Conservation (phyloP, 495 filamentous ascomycete species). For the Penicillium bialowiezense region DNA sequence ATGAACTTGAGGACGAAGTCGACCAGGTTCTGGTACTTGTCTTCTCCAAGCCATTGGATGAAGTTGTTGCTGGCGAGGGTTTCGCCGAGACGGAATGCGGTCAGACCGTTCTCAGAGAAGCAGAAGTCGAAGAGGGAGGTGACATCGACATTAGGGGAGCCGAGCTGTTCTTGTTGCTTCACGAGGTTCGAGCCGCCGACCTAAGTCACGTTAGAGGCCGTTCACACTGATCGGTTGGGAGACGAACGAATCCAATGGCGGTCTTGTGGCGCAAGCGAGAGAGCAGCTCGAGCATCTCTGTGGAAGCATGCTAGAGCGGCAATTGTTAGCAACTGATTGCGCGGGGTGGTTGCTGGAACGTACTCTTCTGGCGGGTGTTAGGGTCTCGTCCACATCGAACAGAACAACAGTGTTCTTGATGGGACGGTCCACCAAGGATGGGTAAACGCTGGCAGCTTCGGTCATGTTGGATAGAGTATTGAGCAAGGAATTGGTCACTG, state of each 20-base stretch:
- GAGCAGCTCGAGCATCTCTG: conserved; percentile 82
- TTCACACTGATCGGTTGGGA: conserved; percentile 1
- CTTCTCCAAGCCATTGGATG: conserved; percentile 90
- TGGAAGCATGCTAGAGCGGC: conserved; percentile 52
- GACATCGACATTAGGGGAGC: conserved; percentile 58
- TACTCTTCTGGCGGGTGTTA: conserved; percentile 75
- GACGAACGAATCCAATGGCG: conserved; percentile 77
- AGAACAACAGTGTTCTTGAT: conserved; percentile 86
- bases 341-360: conserved; percentile 15
- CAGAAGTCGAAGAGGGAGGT: conserved; percentile 90
- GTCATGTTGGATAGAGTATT: conserved; percentile 28
- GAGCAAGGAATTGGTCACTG: conserved; percentile 1
- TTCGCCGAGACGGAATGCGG: conserved; percentile 77
- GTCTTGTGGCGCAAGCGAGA: conserved; percentile 77
- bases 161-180: conserved; percentile 97
- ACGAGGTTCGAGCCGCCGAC: conserved; percentile 79
- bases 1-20: conserved; percentile 86
- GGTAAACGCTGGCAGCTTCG: conserved; percentile 55
- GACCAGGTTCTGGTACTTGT: conserved; percentile 83
- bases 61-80: conserved; percentile 73
- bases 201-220: conserved; percentile 22
- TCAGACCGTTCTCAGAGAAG: conserved; percentile 94
- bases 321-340: conserved; percentile 10
- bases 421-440: conserved; percentile 74
- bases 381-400: conserved; percentile 90